Conservation (phyloP, 495 filamentous ascomycete species). For the Penicillium taxi region DNA sequence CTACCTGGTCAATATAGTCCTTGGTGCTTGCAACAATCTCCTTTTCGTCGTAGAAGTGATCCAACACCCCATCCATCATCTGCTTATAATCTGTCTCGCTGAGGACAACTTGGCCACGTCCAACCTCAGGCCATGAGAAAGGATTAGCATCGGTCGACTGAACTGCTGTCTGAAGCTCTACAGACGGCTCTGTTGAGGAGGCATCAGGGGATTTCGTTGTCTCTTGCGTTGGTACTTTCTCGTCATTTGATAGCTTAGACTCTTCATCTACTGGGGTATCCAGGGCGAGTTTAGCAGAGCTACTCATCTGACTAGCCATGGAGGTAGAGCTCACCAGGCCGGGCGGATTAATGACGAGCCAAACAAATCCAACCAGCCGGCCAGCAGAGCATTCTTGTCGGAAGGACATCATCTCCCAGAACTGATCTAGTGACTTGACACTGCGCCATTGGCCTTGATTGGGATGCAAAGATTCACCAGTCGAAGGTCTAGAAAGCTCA, state of each 20-base stretch:
- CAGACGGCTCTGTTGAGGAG: slow-evolving; percentile 40
- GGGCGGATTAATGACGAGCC: slow-evolving; percentile 68
- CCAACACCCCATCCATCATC: slow-evolving; percentile 70
- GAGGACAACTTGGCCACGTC: slow-evolving; percentile 63
- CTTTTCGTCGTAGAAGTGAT: slow-evolving; percentile 66
- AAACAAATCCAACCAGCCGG: slow-evolving; percentile 85
- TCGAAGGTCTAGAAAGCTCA: slow-evolving; percentile 46
- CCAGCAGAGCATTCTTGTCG: slow-evolving; percentile 92
- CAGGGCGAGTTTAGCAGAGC: slow-evolving; percentile 3
- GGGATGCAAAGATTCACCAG: slow-evolving; percentile 27
- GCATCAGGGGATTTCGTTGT: slow-evolving; percentile 26
- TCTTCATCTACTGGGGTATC: slow-evolving; percentile 5
- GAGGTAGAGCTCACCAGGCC: slow-evolving; percentile 32
- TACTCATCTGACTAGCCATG: slow-evolving; percentile 26
- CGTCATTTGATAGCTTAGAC: slow-evolving; percentile 3
- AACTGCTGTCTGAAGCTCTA: slow-evolving; percentile 9
- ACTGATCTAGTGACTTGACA: slow-evolving; percentile 73
- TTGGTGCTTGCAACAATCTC: slow-evolving; percentile 61
- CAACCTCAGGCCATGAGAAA: slow-evolving; percentile 60
- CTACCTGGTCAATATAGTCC: slow-evolving; percentile 62
- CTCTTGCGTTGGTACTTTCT: neutral
- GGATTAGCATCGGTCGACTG: slow-evolving; percentile 33
- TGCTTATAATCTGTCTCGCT: slow-evolving; percentile 66
- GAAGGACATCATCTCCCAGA: slow-evolving; percentile 99
- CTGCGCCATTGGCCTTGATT: slow-evolving; percentile 66